A percentile compares a stretch with the other conserved stretches of the same genome.
Conservation (phyloP, 139 green algal species). For the Protoeuglena noctilucae region DNA sequence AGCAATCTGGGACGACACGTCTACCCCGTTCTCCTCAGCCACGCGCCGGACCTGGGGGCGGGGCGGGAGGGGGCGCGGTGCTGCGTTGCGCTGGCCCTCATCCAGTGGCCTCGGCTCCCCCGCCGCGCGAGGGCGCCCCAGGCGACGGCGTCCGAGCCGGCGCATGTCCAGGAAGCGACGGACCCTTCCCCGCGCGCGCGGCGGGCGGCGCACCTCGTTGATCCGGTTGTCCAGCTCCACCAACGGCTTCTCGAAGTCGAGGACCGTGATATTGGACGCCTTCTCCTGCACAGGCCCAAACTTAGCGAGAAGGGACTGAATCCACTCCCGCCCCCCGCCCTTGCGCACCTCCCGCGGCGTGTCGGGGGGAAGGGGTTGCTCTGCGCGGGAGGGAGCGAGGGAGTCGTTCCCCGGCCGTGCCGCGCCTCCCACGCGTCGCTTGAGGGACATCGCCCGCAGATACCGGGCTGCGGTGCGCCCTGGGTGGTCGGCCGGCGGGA, state of each 20-base stretch:
- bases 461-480: no score
- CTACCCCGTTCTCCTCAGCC: constrained; percentile 80
- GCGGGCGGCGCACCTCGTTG: constrained; percentile 56
- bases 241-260: constrained; percentile 94
- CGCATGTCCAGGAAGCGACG: no score
- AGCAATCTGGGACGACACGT: constrained; percentile 63
- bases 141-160: no score
- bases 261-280: constrained; percentile 10
- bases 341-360: constrained; percentile 19
- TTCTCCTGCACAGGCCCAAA: constrained; percentile 2
- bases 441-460: no score
- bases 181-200: background rate
- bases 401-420: no score
- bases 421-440: no score
- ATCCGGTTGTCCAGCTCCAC: constrained; percentile 93
- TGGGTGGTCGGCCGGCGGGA: no score
- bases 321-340: constrained; percentile 26
- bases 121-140: no score
- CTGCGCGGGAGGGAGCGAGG: no score
- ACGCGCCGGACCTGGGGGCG: constrained; percentile 63
- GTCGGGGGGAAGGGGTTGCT: constrained; percentile 19
- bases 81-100: no score
- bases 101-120: no score
- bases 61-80: no score
- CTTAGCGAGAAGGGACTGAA: constrained; percentile 7